These are phyloP conservation scores for Fusarium nematophilum DNA, from an alignment of 2,329 filamentous ascomycete genomes.

Conservation along the genomic window DNA sequence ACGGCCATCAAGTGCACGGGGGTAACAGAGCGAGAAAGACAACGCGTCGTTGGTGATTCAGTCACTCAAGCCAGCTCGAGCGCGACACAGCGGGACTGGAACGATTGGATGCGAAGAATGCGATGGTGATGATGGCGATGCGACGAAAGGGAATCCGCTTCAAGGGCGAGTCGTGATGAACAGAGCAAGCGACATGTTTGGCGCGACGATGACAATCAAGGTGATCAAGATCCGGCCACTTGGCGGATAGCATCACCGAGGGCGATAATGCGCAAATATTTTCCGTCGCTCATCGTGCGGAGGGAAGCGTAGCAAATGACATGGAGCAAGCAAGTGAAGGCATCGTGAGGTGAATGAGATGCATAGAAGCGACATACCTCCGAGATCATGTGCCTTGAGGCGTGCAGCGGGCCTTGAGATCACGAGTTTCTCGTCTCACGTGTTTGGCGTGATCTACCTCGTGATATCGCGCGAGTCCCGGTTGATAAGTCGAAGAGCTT, in stretches of 20 bases:
- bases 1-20: slow-evolving; percentile 15
- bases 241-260: slow-evolving; percentile 25
- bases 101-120: neutral
- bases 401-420: slow-evolving; percentile 49
- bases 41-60: slow-evolving; percentile 39
- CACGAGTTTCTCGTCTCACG: slow-evolving; percentile 59
- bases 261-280: slow-evolving; percentile 14
- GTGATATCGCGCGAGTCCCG: slow-evolving; percentile 58
- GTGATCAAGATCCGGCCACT: slow-evolving; percentile 28
- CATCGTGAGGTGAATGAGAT: slow-evolving; percentile 39
- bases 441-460: slow-evolving; percentile 60
- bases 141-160: slow-evolving; percentile 1
- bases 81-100: neutral
- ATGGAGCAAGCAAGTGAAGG: slow-evolving; percentile 24
- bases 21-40: slow-evolving; percentile 4
- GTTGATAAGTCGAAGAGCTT: slow-evolving; percentile 46
- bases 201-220: slow-evolving; percentile 10
- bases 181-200: slow-evolving; percentile 9
- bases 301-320: neutral
- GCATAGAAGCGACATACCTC: slow-evolving; percentile 54
- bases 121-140: slow-evolving; percentile 4
- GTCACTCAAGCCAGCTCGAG: slow-evolving; percentile 29
- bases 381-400: slow-evolving; percentile 57
- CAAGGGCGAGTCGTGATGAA: slow-evolving; percentile 3
- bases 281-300: neutral